Percentiles rank a stretch among this genome's conserved stretches.
Evolutionary conservation across 352 stramenopile genomes (phyloP).

Genomic region (Achlya hypogyna): DNA sequence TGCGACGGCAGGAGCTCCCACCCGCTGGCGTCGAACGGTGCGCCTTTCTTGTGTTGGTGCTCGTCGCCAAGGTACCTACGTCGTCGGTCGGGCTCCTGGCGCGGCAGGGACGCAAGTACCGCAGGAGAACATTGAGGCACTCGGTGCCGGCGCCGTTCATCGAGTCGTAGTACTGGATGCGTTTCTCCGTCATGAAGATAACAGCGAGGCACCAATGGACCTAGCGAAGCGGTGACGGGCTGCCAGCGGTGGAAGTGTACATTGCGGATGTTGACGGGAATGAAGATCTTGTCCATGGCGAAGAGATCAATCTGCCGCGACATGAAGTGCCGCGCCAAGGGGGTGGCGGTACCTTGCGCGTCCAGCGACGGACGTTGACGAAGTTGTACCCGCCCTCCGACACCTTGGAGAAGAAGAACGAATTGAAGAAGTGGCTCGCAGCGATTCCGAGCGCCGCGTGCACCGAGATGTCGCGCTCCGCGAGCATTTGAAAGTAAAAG

Average conservation of each 20-base stretch:
- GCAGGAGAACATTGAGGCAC: conserved; percentile 64
- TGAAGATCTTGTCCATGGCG: conserved; percentile 84
- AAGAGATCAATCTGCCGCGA: conserved; percentile 74
- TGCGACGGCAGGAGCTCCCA: conserved; percentile 59
- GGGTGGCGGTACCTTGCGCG: conserved; percentile 42
- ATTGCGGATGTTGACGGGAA: conserved; percentile 81
- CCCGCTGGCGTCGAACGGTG: conserved; percentile 41
- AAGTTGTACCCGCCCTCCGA: conserved; percentile 79
- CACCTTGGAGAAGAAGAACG: conserved; percentile 80
- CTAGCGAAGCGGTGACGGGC: conserved; percentile 24
- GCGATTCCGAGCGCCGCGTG: conserved; percentile 32
- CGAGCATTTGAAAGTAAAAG: conserved; percentile 79
- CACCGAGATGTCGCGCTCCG: conserved; percentile 52
- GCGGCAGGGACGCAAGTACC: conserved; percentile 24
- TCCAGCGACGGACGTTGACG: conserved; percentile 75
- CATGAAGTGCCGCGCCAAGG: background rate
- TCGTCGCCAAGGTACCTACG: conserved; percentile 74
- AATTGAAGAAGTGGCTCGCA: conserved; percentile 79
- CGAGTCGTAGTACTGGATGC: conserved; percentile 85
- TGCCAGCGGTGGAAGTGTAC: conserved; percentile 21
- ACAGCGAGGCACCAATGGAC: conserved; percentile 82
- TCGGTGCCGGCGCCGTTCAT: conserved; percentile 60
- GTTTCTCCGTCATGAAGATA: conserved; percentile 81
- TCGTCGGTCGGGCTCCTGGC: background rate
- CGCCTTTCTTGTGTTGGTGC: conserved; percentile 77